A percentile compares a stretch with the other conserved stretches of the same genome.
These are phyloP conservation scores for Penicillium sp. DNA, from an alignment of 2,329 filamentous ascomycete species.

Conservation along the genomic window DNA sequence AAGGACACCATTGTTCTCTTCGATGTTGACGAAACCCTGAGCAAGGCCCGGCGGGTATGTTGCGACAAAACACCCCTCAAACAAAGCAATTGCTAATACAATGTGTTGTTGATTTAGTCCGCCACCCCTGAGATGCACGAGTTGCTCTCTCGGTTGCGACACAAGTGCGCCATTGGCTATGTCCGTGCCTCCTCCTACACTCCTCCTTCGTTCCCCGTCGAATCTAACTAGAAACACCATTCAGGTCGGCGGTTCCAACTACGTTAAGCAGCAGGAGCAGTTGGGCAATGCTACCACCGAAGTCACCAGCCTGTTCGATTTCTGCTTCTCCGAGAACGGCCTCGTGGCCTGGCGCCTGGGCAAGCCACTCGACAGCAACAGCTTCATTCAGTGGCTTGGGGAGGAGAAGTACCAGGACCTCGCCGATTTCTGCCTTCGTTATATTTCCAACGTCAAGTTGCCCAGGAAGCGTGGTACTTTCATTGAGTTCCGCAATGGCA, in stretches of 20 bases:
- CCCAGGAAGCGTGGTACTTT: conserved; percentile 71
- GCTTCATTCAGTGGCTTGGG: conserved; percentile 91
- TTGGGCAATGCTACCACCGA: conserved; percentile 71
- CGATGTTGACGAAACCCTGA: conserved; percentile 94
- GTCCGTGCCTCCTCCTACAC: conserved; percentile 28
- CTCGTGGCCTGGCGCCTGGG: conserved; percentile 89
- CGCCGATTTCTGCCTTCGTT: conserved; percentile 64
- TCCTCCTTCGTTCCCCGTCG: conserved; percentile 9
- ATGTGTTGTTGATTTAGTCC: conserved; percentile 51
- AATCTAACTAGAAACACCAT: conserved; percentile 26
- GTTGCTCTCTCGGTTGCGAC: conserved; percentile 77
- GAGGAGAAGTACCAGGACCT: conserved; percentile 74
- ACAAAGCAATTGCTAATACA: conserved; percentile 13
- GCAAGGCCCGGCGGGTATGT: conserved; percentile 76
- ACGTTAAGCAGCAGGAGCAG: conserved; percentile 95
- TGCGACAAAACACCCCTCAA: neutral
- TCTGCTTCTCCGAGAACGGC: conserved; percentile 96
- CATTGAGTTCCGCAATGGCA: conserved; percentile 69
- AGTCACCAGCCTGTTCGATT: conserved; percentile 92
- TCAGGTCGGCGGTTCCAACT: conserved; percentile 82
- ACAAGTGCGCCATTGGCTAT: conserved; percentile 53
- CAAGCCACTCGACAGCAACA: conserved; percentile 73
- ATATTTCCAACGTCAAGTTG: conserved; percentile 66
- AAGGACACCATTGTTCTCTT: conserved; percentile 95
- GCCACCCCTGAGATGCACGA: conserved; percentile 82